Evolutionary conservation across 192 early-diverging fungal species (phyloP), one percentile per base, ranked within the genome.

Genomic region (Irineochytrium annulatum): DNA sequence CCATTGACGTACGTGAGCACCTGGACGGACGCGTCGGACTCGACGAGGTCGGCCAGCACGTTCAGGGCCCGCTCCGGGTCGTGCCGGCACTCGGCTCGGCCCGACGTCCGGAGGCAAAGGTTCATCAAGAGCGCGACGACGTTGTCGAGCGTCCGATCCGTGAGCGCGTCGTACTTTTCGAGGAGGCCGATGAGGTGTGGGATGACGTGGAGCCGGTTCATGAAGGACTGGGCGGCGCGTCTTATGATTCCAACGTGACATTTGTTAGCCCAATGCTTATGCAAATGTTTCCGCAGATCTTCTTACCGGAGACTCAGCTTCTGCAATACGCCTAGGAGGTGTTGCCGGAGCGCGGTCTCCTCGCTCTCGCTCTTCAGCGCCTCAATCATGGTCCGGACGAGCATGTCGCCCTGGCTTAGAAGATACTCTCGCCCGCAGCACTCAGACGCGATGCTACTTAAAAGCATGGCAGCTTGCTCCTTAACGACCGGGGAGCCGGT

Each of bases 1-100:
- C 79, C 79, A 53, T 81, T 77, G 19, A 77, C 73, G 52, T 81
- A 77, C 1, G 79, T 81, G 46, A 75, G 72, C 55, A 81, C 72
- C 62, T 80, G 78, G 37, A 72, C 35, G 46, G 62, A n/a, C n/a
- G n/a, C 77, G 29, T 72, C 72, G 31, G 68, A 56, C 53, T 77
- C 72, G 19, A 76, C 60, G 28, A 81, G 57, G 16, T 64, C 62
- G 39, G 51, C 62, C 32, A 75, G 52, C 3, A 66, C 33, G 26
- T 43, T 30, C 17, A 75, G 27, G 26, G 66, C 71, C 2, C 57
- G 32, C 5, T 43, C 55, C 16, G 68, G 68, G 34, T 73, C 53
- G 2, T 33, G 16, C 3, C 48, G 43, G 52, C 72, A 74, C 60
- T 78, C 66, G 26, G 57, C 54, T 37, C 71, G 63, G 0, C 79